Evolutionary conservation across 306 rosid species (phyloP).

Genomic region (Macrotyloma uniflorum): DNA sequence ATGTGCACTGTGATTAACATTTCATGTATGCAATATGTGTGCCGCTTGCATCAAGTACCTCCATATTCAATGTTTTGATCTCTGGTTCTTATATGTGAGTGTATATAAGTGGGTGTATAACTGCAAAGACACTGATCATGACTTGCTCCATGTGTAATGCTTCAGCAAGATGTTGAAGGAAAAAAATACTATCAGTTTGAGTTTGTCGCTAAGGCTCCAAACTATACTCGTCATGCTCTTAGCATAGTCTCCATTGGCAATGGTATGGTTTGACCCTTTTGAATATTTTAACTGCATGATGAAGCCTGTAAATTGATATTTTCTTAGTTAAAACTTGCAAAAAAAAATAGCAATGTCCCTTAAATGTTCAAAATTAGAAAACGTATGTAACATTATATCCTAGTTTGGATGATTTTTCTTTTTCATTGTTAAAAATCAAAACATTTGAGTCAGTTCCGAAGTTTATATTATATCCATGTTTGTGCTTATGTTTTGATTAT

Average conservation of each 20-base stretch:
- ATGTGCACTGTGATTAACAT: neutral
- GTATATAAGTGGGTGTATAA: neutral
- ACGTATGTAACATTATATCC: neutral
- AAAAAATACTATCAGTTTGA: conserved; percentile 82
- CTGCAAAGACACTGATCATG: conserved; percentile 17
- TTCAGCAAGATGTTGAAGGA: conserved; percentile 84
- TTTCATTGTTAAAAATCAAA: neutral
- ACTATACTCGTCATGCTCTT: conserved; percentile 93
- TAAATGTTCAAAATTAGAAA: neutral
- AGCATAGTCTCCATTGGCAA: conserved; percentile 79
- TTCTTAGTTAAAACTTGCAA: neutral
- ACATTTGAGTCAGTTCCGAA: neutral
- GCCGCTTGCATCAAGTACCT: neutral
- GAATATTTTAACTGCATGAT: conserved; percentile 10
- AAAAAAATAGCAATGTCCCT: neutral
- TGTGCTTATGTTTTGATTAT: neutral
- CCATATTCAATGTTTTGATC: neutral
- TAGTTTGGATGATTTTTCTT: neutral
- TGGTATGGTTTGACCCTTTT: conserved; percentile 55
- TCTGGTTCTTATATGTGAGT: neutral
- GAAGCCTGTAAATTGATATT: neutral
- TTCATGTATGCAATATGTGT: conserved; percentile 7
- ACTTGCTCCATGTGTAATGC: conserved; percentile 20
- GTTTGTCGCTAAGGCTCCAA: conserved; percentile 90
- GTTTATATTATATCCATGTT: neutral